Conservation (phyloP, 805 yeast genomes). For the Nakazawaea wickerhamii region DNA sequence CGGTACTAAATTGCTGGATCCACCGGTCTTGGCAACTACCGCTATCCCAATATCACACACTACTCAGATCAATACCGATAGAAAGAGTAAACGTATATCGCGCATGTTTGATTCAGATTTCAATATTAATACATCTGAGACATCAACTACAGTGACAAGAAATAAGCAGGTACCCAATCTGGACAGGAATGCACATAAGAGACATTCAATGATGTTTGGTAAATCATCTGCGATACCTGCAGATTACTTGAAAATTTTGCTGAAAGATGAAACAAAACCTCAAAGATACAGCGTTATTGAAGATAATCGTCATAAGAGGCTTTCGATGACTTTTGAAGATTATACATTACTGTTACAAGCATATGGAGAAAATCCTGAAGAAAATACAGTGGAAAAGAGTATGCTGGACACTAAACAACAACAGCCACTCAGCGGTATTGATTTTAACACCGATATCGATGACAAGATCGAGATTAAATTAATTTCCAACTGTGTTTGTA, state of each 20-base stretch:
- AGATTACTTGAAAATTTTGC: constrained; percentile 4
- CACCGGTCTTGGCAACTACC: not conserved
- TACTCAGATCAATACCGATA: not conserved
- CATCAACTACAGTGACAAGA: not conserved
- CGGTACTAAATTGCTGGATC: not conserved
- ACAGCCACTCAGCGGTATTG: too few species aligned
- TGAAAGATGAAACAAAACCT: constrained; percentile 3
- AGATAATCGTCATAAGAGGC: not conserved
- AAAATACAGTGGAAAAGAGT: too few species aligned
- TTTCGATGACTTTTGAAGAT: constrained; percentile 11
- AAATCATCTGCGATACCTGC: not conserved
- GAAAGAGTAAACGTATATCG: constrained; percentile 2
- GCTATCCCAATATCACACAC: not conserved
- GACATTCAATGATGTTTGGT: constrained; percentile 7
- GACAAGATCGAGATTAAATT: constrained; percentile 6
- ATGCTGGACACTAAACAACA: too few species aligned
- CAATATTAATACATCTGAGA: not conserved
- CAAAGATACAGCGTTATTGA: not conserved
- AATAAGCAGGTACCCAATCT: too few species aligned
- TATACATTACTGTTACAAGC: constrained; percentile 9
- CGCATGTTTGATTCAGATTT: constrained; percentile 7
- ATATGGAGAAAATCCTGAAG: constrained; percentile 2
- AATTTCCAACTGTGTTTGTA: constrained; percentile 12
- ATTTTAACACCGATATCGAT: not conserved
- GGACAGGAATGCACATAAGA: not conserved